Evolutionary conservation across 352 stramenopile species (phyloP).

Genomic region (Phytophthora podocarpi): DNA sequence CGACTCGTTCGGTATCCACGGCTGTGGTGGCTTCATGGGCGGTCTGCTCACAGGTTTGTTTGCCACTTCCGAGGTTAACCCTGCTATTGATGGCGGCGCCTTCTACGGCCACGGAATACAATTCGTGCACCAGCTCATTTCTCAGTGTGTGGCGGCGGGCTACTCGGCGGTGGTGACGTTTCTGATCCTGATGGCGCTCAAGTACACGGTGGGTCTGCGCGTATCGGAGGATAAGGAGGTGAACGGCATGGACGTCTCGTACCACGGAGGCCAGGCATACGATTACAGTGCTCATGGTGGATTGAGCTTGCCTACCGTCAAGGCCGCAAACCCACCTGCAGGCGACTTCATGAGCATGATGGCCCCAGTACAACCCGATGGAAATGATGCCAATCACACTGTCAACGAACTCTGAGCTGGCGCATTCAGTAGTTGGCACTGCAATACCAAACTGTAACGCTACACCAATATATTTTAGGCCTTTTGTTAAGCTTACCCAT

Average conservation of each 20-base stretch:
- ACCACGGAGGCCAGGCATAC: conserved; percentile 33
- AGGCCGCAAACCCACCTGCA: conserved; percentile 15
- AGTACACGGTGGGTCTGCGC: conserved; percentile 68
- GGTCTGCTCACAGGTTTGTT: conserved; percentile 74
- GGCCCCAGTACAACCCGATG: background rate
- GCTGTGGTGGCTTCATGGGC: conserved; percentile 68
- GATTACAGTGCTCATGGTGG: conserved; percentile 41
- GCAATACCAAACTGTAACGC: conserved; percentile 5
- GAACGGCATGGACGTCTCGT: conserved; percentile 72
- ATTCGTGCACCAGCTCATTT: conserved; percentile 58
- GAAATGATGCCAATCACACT: conserved; percentile 5
- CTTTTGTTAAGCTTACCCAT: background rate
- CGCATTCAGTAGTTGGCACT: no score
- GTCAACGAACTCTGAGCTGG: conserved; percentile 2
- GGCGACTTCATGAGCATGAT: conserved; percentile 31
- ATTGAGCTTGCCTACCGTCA: conserved; percentile 6
- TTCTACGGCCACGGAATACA: conserved; percentile 56
- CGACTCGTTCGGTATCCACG: conserved; percentile 79
- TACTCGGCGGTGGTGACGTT: conserved; percentile 76
- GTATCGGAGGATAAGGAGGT: conserved; percentile 79
- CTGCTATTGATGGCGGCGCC: conserved; percentile 48
- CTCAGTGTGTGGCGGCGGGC: conserved; percentile 52
- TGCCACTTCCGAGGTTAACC: conserved; percentile 54
- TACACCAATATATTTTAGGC: conserved; percentile 1
- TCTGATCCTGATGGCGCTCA: conserved; percentile 64